Evolutionary conservation across 192 early-diverging fungal genomes (phyloP).

Genomic region (Podila horticola): DNA sequence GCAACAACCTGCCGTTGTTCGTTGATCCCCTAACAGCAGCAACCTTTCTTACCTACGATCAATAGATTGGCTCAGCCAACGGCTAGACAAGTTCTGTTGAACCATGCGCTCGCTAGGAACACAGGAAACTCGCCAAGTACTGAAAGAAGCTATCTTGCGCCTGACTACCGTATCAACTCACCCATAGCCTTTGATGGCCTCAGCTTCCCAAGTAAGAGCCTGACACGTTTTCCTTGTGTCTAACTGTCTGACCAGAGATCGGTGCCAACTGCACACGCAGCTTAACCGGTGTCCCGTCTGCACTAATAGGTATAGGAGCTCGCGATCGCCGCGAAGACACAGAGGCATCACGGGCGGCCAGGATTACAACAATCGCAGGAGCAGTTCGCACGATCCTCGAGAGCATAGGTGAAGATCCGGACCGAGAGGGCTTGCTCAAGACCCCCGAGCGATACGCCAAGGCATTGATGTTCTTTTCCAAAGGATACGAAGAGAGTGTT

Average conservation of each 20-base stretch:
- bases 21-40: not conserved
- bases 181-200: constrained; percentile 78
- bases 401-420: constrained; percentile 94
- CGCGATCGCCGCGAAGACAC: constrained; percentile 84
- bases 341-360: constrained; percentile 72
- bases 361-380: constrained; percentile 81
- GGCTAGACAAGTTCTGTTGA: constrained; percentile 13
- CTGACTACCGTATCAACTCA: constrained; percentile 35
- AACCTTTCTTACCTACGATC: not conserved
- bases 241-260: no score
- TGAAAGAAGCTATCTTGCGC: constrained; percentile 32
- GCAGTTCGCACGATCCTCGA: constrained; percentile 92
- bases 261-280: no score
- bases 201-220: constrained; percentile 83
- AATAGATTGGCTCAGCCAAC: constrained; percentile 32
- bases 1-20: not conserved
- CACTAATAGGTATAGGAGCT: constrained; percentile 78
- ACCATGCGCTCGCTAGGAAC: constrained; percentile 38
- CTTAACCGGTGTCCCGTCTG: not conserved
- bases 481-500: constrained; percentile 95
- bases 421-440: constrained; percentile 93
- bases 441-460: constrained; percentile 98
- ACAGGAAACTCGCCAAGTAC: constrained; percentile 28
- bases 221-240: not conserved
- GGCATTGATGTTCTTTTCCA: constrained; percentile 97